Conservation (phyloP, 2,329 filamentous ascomycete species). For the Fusarium staphyleae region DNA sequence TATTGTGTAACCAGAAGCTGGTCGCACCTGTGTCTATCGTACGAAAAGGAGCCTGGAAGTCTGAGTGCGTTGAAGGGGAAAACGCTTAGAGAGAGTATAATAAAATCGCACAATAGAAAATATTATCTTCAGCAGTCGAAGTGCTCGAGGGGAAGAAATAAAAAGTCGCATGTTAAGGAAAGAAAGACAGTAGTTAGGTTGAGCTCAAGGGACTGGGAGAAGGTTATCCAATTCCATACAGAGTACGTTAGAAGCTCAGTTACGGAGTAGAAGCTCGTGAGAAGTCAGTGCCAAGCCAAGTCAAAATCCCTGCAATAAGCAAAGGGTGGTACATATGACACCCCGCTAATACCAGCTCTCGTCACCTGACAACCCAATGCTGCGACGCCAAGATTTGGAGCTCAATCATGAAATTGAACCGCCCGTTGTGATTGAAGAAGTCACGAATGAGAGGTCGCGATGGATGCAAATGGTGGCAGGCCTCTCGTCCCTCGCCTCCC, state of each 20-base stretch:
- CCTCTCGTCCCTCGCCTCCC: slow-evolving; percentile 31
- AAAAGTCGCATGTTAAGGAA: no score
- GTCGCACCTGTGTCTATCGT: slow-evolving; percentile 10
- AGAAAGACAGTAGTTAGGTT: no score
- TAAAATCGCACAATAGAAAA: no score
- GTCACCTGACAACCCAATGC: slow-evolving; percentile 24
- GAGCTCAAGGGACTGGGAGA: neutral
- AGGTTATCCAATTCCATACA: no score
- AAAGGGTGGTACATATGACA: neutral
- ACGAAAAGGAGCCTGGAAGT: neutral
- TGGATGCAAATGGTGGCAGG: slow-evolving; percentile 26
- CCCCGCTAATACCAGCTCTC: slow-evolving; percentile 26
- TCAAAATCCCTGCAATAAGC: neutral
- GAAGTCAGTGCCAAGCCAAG: no score
- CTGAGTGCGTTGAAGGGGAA: no score
- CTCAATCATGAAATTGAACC: neutral
- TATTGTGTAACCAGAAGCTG: neutral
- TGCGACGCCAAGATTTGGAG: no score
- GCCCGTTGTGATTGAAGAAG: neutral
- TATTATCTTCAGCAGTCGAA: no score
- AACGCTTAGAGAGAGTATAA: no score
- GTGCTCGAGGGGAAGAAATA: no score
- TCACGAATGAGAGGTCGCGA: neutral
- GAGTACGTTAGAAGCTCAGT: no score
- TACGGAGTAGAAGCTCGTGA: no score